Conservation (phyloP, 331 rosid species). For the Cucumis variabilis region DNA sequence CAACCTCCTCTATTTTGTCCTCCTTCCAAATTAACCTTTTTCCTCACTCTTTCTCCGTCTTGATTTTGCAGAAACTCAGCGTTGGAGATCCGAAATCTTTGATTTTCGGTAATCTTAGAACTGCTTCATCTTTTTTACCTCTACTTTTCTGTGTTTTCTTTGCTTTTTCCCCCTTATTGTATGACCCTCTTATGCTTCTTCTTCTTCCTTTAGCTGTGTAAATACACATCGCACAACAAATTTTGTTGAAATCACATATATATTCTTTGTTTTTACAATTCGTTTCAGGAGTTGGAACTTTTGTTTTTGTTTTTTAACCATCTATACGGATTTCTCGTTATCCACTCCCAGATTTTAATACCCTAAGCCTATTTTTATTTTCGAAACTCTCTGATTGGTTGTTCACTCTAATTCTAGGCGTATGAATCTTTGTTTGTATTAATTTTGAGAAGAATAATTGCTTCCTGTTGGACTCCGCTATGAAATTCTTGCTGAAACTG, state of each 20-base stretch:
- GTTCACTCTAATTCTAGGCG: conserved; percentile 1
- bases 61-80: neutral
- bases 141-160: neutral
- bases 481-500: neutral
- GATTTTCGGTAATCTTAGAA: neutral
- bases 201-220: neutral
- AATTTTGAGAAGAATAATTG: neutral
- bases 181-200: neutral
- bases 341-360: neutral
- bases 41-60: conserved; percentile 9
- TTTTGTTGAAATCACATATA: neutral
- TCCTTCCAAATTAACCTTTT: neutral
- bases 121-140: neutral
- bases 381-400: neutral
- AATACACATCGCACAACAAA: neutral
- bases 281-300: neutral
- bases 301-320: neutral
- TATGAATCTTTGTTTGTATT: neutral
- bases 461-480: neutral
- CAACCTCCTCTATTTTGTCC: neutral
- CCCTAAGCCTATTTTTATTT: neutral
- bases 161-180: neutral
- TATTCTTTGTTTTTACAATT: no score
- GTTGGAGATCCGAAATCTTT: neutral
- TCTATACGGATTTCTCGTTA: neutral